These are phyloP conservation scores for Fusarium zealandicum DNA, from an alignment of 2,329 filamentous ascomycete genomes.

Conservation along the genomic window DNA sequence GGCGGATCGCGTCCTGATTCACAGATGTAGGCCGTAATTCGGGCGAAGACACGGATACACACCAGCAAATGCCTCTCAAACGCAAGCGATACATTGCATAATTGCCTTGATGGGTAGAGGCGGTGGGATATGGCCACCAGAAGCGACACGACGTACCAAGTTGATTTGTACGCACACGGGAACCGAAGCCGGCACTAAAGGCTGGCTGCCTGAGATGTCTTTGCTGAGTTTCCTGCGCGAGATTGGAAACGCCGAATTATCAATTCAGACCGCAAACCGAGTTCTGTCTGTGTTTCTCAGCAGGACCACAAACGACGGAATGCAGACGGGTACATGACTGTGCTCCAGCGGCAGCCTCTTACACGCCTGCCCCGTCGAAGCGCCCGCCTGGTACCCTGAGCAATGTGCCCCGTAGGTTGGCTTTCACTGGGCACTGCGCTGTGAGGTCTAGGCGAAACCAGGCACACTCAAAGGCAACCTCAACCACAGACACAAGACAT, in stretches of 20 bases:
- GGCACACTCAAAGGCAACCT: constrained; percentile 9
- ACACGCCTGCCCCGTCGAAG: constrained; percentile 2
- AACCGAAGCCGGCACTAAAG: constrained; percentile 12
- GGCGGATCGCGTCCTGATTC: constrained; percentile 1
- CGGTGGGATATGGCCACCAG: constrained; percentile 5
- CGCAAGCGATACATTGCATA: constrained; percentile 9
- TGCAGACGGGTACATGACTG: constrained; percentile 27
- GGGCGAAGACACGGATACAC: background rate
- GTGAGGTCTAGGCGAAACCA: constrained; percentile 32
- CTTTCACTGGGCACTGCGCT: constrained; percentile 14
- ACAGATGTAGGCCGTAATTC: background rate
- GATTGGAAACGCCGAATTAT: constrained; percentile 17
- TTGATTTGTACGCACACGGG: constrained; percentile 11
- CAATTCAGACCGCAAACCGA: constrained; percentile 14
- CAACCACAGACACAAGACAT: constrained; percentile 13
- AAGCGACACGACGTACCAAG: constrained; percentile 7
- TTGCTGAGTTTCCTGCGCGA: constrained; percentile 15
- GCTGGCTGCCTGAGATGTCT: constrained; percentile 29
- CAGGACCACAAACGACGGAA: constrained; percentile 28
- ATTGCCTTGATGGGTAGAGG: constrained; percentile 4
- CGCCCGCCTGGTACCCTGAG: constrained; percentile 20
- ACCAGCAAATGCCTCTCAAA: constrained; percentile 1
- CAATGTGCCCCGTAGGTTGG: constrained; percentile 10
- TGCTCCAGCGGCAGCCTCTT: constrained; percentile 33
- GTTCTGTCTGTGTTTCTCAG: constrained; percentile 19